Evolutionary conservation across 2,329 filamentous ascomycete species (phyloP), one percentile per base, ranked within the genome.

Genomic region (Fusarium transvaalense): DNA sequence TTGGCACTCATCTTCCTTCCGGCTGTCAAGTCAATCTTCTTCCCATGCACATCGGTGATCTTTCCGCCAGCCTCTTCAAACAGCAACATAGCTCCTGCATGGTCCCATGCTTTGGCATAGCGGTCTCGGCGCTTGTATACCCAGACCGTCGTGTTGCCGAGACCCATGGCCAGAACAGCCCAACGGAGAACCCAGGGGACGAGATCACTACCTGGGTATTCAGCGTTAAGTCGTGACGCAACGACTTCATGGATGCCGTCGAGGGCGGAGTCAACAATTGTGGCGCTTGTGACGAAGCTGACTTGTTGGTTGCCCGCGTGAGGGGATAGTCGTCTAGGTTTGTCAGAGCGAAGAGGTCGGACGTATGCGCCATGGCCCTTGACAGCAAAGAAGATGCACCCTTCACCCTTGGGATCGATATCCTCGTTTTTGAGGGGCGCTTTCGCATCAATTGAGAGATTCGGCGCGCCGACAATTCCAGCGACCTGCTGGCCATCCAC

Each of bases 171-270:
- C 23, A 88, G 78, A 3, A 77, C 78, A 0, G 82, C 82, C 85
- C 86, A 89, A 14, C 86, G 82, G 10, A 86, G 78, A 8, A 88
- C 86, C 86, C 86, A 88, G 2, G 85, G 83, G 0, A 88, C 79
- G 5, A 89, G 79, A 58, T 87, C 84, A 50, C 79, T 83, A 12
- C 83, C 84, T 1, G 83, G 84, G 25, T 79, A 84, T 0, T 76
- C 41, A 3, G 83, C 76, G 23, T 77, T 79, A 10, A 88, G 80
- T 3, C 74, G 75, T 6, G 76, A 73, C 2, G 83, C 82, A 6
- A 86, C 76, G 8, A 76, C 74, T 31, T 80, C 73, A 74, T 88
- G 85, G 27, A 84, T 78, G 4, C 81, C 80, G 10, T 81, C 78
- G 4, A 86, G 77, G 0, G 83, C 83, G 0, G 85, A 87, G 62